Conservation (phyloP, 2,329 filamentous ascomycete genomes). For the Herpotrichia juniperi region DNA sequence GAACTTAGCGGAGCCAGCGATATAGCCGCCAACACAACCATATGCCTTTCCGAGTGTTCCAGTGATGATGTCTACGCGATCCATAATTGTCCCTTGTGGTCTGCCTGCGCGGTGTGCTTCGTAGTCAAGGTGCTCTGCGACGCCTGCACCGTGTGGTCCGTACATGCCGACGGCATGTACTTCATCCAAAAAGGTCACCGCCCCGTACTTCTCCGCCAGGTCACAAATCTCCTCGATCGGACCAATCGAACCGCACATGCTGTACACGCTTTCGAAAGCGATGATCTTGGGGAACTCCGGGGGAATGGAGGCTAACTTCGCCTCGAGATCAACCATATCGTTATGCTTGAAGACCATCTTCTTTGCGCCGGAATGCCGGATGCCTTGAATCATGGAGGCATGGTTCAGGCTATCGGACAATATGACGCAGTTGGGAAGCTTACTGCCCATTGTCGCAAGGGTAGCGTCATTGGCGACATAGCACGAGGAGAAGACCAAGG, state of each 20-base stretch:
- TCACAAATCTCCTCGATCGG: constrained; percentile 97
- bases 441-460: constrained; percentile 93
- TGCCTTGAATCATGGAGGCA: constrained; percentile 99
- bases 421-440: constrained; percentile 94
- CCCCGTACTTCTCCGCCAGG: constrained; percentile 95
- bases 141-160: constrained; percentile 90
- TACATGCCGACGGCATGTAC: constrained; percentile 99
- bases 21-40: constrained; percentile 96
- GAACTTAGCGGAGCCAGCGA: constrained; percentile 84
- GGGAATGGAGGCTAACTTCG: constrained; percentile 87
- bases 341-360: constrained; percentile 99
- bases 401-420: constrained; percentile 98
- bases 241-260: constrained; percentile 97
- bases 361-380: constrained; percentile 93
- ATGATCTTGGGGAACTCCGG: constrained; percentile 93
- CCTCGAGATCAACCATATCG: constrained; percentile 89
- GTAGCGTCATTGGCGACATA: constrained; percentile 99
- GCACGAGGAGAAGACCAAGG: constrained; percentile 95
- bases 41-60: constrained; percentile 97
- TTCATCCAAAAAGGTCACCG: constrained; percentile 96
- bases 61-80: constrained; percentile 96
- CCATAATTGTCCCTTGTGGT: constrained; percentile 85
- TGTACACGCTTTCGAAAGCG: constrained; percentile 98
- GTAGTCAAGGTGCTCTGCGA: constrained; percentile 96
- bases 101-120: constrained; percentile 79